Evolutionary conservation across 352 stramenopile genomes (phyloP).

Genomic region (Globisporangium cederbergense): DNA sequence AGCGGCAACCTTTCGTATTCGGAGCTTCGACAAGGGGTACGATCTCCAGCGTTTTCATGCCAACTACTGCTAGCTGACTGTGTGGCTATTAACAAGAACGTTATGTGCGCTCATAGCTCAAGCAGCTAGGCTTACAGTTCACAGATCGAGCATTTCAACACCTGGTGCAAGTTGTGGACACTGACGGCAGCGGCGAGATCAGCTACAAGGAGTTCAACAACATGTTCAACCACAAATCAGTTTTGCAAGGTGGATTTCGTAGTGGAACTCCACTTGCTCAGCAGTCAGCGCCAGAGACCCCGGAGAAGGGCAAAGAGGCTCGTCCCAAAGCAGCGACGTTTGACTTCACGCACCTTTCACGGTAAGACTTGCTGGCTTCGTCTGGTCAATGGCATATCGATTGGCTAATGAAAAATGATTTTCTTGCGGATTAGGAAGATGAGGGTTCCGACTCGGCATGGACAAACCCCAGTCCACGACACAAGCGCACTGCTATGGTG

Average conservation of each 20-base stretch:
- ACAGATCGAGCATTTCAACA: conserved; percentile 48
- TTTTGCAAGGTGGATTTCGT: not conserved
- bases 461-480: conserved; percentile 31
- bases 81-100: not conserved
- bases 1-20: conserved; percentile 48
- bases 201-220: conserved; percentile 58
- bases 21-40: conserved; percentile 45
- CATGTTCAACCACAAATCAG: conserved; percentile 22
- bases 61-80: not conserved
- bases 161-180: conserved; percentile 34
- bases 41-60: not conserved
- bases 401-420: not conserved
- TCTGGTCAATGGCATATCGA: not conserved
- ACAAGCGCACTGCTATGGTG: conserved; percentile 36
- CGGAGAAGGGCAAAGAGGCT: conserved; percentile 10
- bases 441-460: conserved; percentile 39
- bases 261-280: not conserved
- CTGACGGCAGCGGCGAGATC: conserved; percentile 49
- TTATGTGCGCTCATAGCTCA: conserved; percentile 26
- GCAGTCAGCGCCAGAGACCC: not conserved
- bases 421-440: conserved; percentile 19
- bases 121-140: conserved; percentile 44
- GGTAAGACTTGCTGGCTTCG: conserved; percentile 13
- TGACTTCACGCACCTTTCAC: conserved; percentile 41
- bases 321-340: conserved; percentile 26